Evolutionary conservation across 352 stramenopile genomes (phyloP), one percentile per base, ranked within the genome.

Genomic region (Globisporangium mamillatum): DNA sequence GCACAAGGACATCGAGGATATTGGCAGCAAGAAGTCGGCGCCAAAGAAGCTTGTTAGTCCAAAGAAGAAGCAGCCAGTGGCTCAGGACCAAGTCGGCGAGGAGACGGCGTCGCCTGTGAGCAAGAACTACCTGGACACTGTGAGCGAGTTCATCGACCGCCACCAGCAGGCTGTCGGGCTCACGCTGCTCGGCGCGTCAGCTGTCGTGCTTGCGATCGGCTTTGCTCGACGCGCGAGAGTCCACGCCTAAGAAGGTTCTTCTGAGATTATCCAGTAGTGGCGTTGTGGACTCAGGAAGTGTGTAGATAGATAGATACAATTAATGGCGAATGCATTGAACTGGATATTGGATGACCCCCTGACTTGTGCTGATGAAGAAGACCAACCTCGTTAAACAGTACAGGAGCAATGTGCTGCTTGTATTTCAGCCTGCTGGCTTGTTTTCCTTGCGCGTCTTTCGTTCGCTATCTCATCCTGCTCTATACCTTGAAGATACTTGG

Each of bases 1-100:
- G 34, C 58, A 75, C 27, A 73, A 76, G 7, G 83, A 93, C 38
- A 93, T 93, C 65, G 86, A 93, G 63, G 86, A 93, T 67, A 46
- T 89, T 25, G 76, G 87, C 22, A 44, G 64, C 14, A 56, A 70
- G 71, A 36, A 66, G 70, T 24, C 56, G 9, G 14, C 70, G 46
- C 20, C 70, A 70, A 70, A 75, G 74, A 52, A 76, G 62, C 27
- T 46, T 4, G 29, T 58, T 67, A 73, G 58, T n/a, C 65, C 60
- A 60, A 68, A 63, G 67, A 75, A 75, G 62, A 67, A 73, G n/a
- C 25, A 61, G 41, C 6, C 78, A 71, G 67, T 65, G 29, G 10
- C 44, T 66, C 29, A 72, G 44, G 36, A 24, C 27, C 27, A 64
- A 25, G 41, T 2, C 24, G 25, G 1, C 32, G 53, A 52, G 18